Base-by-base conservation (phyloP, 139 green algal species). In the Haematococcus lacustris region DNA sequence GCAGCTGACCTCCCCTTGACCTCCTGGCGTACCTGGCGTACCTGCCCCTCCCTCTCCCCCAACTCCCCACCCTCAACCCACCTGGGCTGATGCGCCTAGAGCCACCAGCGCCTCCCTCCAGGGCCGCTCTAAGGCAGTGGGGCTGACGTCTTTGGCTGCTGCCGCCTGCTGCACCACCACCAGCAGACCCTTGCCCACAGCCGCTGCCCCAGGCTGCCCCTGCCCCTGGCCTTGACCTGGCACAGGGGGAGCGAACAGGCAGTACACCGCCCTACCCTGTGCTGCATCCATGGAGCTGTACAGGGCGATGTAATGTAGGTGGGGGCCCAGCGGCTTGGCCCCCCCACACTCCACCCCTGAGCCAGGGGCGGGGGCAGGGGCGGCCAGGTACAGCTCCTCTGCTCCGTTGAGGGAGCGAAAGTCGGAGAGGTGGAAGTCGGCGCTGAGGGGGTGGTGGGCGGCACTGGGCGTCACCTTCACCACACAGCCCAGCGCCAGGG, bases 401-500 rank as follows among this genome's bases (percentile, higher is more conserved):
- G 71, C n/a, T n/a, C n/a, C n/a, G n/a, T n/a, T n/a, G n/a, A n/a
- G n/a, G n/a, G n/a, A n/a, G n/a, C n/a, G n/a, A n/a, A 97, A 87
- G 66, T 96, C 89, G 1, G 37, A 30, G 28, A 95, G 61, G 23
- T 78, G 50, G 47, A 91, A 95, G 38, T 83, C 82, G 1, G 82
- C 76, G 0, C 76, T 82, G 33, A 91, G 73, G 68, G 78, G 75
- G 33, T 80, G 78, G n/a, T 39, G n/a, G 40, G 66, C 66, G 2
- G 66, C 40, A 25, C 41, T 38, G 6, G 80, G 83, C 0, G 74
- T 50, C 37, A 95, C 80, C n/a, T 66, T 64, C 3, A 87, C 83
- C 1, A 91, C 83, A 64, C 88, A 97, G 64, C 93, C 93, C 51
- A 96, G 43, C 65, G 80, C 32, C 70, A 96, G 83, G 38, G 88